phyloP scores from a whole-genome alignment of 2,329 filamentous ascomycete genomes.

The Dactylellina haptotyla region DNA sequence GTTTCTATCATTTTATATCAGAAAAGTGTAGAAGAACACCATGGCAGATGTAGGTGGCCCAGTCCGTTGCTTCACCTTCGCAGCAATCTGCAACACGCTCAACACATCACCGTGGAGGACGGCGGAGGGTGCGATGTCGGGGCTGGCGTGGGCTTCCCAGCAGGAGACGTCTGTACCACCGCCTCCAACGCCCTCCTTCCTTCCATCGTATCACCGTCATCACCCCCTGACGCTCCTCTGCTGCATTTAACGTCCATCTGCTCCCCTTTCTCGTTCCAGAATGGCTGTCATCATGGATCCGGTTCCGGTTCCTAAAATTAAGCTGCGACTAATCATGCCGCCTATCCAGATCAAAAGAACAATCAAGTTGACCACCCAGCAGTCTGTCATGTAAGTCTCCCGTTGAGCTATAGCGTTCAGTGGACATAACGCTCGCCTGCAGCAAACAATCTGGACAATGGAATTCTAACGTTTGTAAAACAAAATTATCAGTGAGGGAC shows the following conservation, averaged over 20 bases:
- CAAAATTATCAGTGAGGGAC: constrained; percentile 56
- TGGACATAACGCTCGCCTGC: background rate
- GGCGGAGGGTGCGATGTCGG: background rate
- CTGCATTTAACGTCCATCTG: background rate
- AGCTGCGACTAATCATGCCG: constrained; percentile 32
- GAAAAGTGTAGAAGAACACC: background rate
- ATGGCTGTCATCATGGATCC: constrained; percentile 6
- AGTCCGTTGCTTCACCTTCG: background rate
- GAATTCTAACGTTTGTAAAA: background rate
- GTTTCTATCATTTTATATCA: background rate
- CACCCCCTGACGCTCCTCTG: background rate
- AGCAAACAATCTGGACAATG: constrained; percentile 15
- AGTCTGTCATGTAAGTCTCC: constrained; percentile 80
- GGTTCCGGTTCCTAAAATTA: background rate
- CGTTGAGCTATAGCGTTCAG: too few relatives aligned
- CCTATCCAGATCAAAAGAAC: constrained; percentile 75
- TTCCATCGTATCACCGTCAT: background rate
- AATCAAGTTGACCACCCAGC: constrained; percentile 92
- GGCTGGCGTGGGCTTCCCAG: background rate
- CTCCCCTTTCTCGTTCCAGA: background rate
- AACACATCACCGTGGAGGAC: constrained; percentile 18
- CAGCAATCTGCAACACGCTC: constrained; percentile 28
- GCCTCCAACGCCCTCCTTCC: background rate
- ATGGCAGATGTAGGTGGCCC: constrained; percentile 46
- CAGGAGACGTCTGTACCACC: constrained; percentile 10